Evolutionary conservation across 1,139 yeast species (phyloP), one percentile per base, ranked within the genome.

Genomic region (Lodderomyces jiufengensis): DNA sequence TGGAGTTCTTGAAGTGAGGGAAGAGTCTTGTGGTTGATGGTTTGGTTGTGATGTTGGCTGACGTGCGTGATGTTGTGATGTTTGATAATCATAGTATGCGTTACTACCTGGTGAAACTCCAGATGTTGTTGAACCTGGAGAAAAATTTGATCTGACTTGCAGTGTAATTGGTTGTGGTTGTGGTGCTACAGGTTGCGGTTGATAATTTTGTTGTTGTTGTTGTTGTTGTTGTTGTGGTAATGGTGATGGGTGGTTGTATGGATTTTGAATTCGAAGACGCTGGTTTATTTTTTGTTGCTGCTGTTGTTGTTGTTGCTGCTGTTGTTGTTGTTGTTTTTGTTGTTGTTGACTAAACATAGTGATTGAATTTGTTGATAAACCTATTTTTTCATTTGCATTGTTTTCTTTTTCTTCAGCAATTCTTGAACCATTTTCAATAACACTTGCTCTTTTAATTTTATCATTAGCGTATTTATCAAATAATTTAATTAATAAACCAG

Each of bases 391-490:
- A 12, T 37, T 33, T 6, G 42, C 43, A 9, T 24, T 23, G 22
- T 46, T 49, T 37, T 68, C 74, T 39, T 61, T 69, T 47, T 55
- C 55, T 45, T 66, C 70, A 8, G 69, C 73, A 30, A 62, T 54
- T 38, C 54, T 59, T 24, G 61, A 56, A 8, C 66, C 63, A 38
- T 58, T 61, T 43, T 67, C 73, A 40, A 70, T 69, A n/a, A 69
- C 59, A 33, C 55, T 52, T 1, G 74, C 73, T 33, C 76, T 49
- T 52, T 70, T 63, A 34, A 63, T 55, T 42, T 68, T 69, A 45
- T 69, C 71, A 46, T 66, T 59, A 22, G 73, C 76, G 48, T 68
- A 66, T 45, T 69, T 70, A 34, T 70, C 75, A 42, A 69, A 70
- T 24, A 70, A 51, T 31, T 59, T 65, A 42, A 59, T 50, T 29